A percentile compares a stretch with the other conserved stretches of the same genome.
Evolutionary conservation across 495 filamentous ascomycete species (phyloP).

Genomic region (Rusavskia elegans): DNA sequence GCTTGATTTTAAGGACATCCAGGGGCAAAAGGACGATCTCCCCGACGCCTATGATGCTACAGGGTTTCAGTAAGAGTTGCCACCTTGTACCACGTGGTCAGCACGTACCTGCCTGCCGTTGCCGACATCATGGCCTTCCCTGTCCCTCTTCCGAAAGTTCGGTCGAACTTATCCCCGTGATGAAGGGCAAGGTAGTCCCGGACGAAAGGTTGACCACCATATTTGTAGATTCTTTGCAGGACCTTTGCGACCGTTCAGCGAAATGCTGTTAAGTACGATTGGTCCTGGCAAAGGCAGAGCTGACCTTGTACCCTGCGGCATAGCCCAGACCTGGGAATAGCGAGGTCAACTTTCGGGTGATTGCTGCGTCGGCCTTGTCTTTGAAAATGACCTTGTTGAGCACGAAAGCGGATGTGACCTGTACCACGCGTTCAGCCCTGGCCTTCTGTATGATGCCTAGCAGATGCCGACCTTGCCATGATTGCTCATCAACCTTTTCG

Average conservation of each 20-base stretch:
- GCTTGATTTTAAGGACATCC: slow-evolving; percentile 98
- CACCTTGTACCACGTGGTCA: not conserved
- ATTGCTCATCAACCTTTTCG: slow-evolving; percentile 99
- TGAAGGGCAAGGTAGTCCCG: slow-evolving; percentile 78
- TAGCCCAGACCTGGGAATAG: slow-evolving; percentile 95
- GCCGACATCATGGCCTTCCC: slow-evolving; percentile 98
- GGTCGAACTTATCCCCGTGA: slow-evolving; percentile 69
- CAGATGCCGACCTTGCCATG: slow-evolving; percentile 46
- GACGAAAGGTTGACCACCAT: slow-evolving; percentile 91
- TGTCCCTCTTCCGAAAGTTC: slow-evolving; percentile 82
- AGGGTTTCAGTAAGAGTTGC: not conserved
- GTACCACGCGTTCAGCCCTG: slow-evolving; percentile 1
- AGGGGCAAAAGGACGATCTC: slow-evolving; percentile 91
- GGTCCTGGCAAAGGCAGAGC: not conserved
- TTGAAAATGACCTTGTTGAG: slow-evolving; percentile 90
- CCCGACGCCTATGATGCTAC: slow-evolving; percentile 82
- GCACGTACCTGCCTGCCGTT: slow-evolving; percentile 67
- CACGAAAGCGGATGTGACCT: slow-evolving; percentile 44
- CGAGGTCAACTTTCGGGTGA: slow-evolving; percentile 72
- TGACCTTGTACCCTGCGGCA: slow-evolving; percentile 94
- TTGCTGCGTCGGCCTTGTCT: slow-evolving; percentile 58
- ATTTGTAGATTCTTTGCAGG: slow-evolving; percentile 96
- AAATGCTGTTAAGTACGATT: not conserved
- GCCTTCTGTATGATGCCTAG: slow-evolving; percentile 3
- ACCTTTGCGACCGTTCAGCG: slow-evolving; percentile 29